Conservation (phyloP, 139 green algal genomes). For the Desmodesmus armatus region DNA sequence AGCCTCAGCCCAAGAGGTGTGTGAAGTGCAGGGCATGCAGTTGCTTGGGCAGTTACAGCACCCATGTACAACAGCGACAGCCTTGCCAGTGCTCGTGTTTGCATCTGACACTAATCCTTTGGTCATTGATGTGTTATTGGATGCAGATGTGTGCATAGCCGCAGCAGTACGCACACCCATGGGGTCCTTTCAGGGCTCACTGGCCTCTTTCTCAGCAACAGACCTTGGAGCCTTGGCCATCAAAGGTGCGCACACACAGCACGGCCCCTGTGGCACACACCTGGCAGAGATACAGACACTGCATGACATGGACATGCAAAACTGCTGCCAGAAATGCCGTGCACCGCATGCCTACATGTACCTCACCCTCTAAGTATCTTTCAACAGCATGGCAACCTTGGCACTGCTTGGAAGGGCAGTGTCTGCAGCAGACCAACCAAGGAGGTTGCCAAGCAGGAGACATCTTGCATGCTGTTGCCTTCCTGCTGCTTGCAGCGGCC, state of each 20-base stretch:
- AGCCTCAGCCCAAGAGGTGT: conserved; percentile 13
- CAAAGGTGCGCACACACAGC: conserved; percentile 51
- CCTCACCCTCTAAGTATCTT: too few species aligned
- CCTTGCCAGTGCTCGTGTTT: too few species aligned
- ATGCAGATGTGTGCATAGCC: conserved; percentile 65
- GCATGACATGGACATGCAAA: neutral
- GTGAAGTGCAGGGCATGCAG: neutral
- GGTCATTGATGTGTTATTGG: too few species aligned
- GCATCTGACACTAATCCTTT: too few species aligned
- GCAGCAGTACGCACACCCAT: conserved; percentile 78
- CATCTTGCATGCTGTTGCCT: too few species aligned
- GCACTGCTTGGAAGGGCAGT: too few species aligned
- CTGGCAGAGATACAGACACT: neutral
- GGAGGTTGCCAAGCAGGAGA: too few species aligned
- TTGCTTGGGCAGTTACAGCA: too few species aligned
- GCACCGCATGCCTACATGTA: neutral
- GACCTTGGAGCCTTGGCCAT: conserved; percentile 87
- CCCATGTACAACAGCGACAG: too few species aligned
- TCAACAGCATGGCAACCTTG: too few species aligned
- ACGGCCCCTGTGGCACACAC: neutral
- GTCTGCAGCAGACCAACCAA: too few species aligned
- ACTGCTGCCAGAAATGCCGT: neutral
- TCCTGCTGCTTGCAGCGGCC: conserved; percentile 53
- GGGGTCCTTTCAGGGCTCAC: conserved; percentile 78
- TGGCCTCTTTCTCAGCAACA: conserved; percentile 74